Conservation (phyloP, 2,329 filamentous ascomycete genomes). For the Elsinoe necatrix region DNA sequence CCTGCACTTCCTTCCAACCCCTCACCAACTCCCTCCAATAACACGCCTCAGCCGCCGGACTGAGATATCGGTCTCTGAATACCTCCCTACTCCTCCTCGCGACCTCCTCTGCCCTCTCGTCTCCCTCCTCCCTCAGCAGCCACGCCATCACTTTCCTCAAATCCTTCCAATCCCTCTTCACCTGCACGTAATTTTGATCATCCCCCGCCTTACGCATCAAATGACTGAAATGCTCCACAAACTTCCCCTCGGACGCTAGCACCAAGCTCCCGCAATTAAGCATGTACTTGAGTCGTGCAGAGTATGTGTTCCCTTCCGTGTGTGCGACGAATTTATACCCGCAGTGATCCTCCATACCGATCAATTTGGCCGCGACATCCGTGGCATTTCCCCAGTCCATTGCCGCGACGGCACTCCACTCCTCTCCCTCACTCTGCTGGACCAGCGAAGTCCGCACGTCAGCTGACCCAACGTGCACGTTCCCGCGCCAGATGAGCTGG, state of each 20-base stretch:
- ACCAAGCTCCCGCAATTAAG: constrained; percentile 28
- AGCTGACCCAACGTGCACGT: constrained; percentile 32
- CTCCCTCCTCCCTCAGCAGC: background rate
- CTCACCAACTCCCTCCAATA: constrained; percentile 27
- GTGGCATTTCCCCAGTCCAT: constrained; percentile 19
- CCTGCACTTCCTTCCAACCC: constrained; percentile 25
- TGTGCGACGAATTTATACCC: constrained; percentile 19
- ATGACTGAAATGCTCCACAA: constrained; percentile 28
- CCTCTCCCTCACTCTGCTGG: constrained; percentile 31
- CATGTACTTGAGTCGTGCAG: constrained; percentile 29
- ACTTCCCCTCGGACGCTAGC: constrained; percentile 26
- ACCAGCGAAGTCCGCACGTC: constrained; percentile 34
- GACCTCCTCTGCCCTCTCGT: constrained; percentile 22
- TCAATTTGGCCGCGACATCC: constrained; percentile 14
- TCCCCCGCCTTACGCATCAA: constrained; percentile 24
- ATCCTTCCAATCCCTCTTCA: constrained; percentile 26
- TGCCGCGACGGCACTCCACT: constrained; percentile 39
- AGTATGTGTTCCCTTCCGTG: constrained; percentile 30
- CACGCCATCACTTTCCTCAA: constrained; percentile 16
- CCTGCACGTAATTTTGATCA: constrained; percentile 27
- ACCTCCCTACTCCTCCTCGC: constrained; percentile 23
- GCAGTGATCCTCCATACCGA: constrained; percentile 18
- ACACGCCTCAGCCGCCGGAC: constrained; percentile 26
- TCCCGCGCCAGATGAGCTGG: constrained; percentile 43
- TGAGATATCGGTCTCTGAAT: constrained; percentile 25